These are phyloP conservation scores for Trichoderma koningii DNA, from an alignment of 2,329 filamentous ascomycete species.

Conservation along the genomic window DNA sequence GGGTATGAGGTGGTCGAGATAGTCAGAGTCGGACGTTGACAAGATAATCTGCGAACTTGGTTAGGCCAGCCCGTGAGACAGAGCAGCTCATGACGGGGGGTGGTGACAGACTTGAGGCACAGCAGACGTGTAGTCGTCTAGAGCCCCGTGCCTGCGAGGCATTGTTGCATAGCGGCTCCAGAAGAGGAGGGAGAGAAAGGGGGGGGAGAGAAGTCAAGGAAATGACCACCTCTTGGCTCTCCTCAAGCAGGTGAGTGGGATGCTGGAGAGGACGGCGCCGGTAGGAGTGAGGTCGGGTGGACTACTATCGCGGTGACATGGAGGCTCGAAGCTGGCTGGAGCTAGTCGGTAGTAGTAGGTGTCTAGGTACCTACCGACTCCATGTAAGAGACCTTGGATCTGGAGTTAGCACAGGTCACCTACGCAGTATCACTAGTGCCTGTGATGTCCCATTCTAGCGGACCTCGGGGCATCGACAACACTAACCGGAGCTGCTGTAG, in stretches of 20 bases:
- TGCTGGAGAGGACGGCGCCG: not conserved
- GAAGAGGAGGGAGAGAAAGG: not conserved
- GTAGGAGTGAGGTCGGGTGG: not conserved
- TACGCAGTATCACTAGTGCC: no score
- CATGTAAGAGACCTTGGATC: not conserved
- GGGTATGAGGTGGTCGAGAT: conserved; percentile 92
- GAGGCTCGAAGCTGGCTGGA: not conserved
- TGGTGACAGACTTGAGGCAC: conserved; percentile 46
- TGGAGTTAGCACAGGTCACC: no score
- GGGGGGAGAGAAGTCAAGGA: no score
- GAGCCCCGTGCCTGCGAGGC: conserved; percentile 49
- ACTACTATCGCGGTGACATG: conserved; percentile 8
- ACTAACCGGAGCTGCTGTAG: no score
- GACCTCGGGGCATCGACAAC: no score
- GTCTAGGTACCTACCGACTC: no score
- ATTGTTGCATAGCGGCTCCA: conserved; percentile 36
- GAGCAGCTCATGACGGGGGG: conserved; percentile 21
- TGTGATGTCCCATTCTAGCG: no score
- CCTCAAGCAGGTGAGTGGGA: not conserved
- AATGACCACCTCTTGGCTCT: not conserved
- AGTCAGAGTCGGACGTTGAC: conserved; percentile 87
- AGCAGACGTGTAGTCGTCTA: conserved; percentile 51
- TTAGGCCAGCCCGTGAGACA: conserved; percentile 25
- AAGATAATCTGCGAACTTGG: conserved; percentile 72
- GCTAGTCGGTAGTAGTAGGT: not conserved